Evolutionary conservation across 208 protist genomes (phyloP).

Genomic region (Leishmania aethiopica): DNA sequence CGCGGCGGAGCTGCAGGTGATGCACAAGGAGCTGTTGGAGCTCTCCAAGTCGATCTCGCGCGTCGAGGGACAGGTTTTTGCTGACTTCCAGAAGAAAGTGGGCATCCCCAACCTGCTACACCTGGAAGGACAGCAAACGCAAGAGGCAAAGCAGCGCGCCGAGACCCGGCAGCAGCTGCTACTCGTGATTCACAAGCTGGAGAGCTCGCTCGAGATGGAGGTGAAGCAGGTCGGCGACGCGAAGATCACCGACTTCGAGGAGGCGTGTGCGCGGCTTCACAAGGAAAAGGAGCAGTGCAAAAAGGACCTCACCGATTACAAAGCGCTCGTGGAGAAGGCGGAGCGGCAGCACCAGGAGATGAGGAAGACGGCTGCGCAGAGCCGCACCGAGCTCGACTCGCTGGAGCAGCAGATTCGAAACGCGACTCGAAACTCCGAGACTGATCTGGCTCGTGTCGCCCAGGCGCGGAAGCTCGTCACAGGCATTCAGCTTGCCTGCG

Average conservation of each 20-base stretch:
- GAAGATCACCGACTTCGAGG: conserved; percentile 43
- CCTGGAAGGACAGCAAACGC: conserved; percentile 78
- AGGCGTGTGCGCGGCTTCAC: conserved; percentile 38
- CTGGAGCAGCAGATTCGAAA: conserved; percentile 72
- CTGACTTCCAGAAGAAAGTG: conserved; percentile 86
- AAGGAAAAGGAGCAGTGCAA: conserved; percentile 65
- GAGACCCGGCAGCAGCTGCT: conserved; percentile 76
- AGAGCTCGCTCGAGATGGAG: conserved; percentile 78
- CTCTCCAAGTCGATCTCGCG: conserved; percentile 56
- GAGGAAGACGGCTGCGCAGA: conserved; percentile 36
- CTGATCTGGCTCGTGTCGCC: conserved; percentile 58
- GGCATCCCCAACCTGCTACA: conserved; percentile 89
- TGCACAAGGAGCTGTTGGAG: conserved; percentile 58
- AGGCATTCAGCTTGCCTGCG: conserved; percentile 74
- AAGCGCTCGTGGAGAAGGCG: conserved; percentile 48
- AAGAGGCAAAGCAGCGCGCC: conserved; percentile 53
- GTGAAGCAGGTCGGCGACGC: conserved; percentile 52
- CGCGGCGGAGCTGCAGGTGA: conserved; percentile 39
- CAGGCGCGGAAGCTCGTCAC: conserved; percentile 70
- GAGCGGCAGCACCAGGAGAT: conserved; percentile 51
- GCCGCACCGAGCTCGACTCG: conserved; percentile 49
- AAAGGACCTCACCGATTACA: conserved; percentile 60
- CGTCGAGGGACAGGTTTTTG: conserved; percentile 90
- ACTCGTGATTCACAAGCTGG: conserved; percentile 74
- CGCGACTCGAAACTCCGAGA: conserved; percentile 49